These are phyloP conservation scores for Yamadazyma diospyri DNA, from an alignment of 1,139 yeast species.

Conservation along the genomic window DNA sequence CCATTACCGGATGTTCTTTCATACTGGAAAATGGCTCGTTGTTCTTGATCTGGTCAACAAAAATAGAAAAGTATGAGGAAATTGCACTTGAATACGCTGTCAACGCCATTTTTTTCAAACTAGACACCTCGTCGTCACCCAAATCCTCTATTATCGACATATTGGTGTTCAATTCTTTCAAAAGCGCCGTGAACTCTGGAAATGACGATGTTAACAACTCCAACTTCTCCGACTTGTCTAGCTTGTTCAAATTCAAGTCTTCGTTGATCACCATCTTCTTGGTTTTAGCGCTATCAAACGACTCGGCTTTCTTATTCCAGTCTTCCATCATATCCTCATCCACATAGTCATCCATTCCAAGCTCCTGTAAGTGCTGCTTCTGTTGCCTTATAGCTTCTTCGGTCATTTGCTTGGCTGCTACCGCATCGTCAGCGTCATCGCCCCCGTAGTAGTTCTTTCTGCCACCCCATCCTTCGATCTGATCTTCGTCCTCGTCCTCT, in stretches of 20 bases:
- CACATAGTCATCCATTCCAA: conserved; percentile 77
- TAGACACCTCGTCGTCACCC: conserved; percentile 33
- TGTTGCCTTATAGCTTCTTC: conserved; percentile 88
- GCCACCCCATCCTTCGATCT: conserved; percentile 75
- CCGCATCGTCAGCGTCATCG: conserved; percentile 74
- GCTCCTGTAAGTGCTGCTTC: conserved; percentile 75
- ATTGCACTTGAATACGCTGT: conserved; percentile 75
- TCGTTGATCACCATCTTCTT: conserved; percentile 23
- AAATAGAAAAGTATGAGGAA: conserved; percentile 70
- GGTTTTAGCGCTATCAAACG: conserved; percentile 26
- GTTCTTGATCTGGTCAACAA: conserved; percentile 51
- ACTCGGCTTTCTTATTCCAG: conserved; percentile 49
- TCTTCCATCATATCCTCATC: conserved; percentile 80
- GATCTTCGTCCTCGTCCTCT: conserved; percentile 38
- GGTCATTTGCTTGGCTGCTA: conserved; percentile 74
- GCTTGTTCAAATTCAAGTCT: conserved; percentile 27
- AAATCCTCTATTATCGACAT: conserved; percentile 36
- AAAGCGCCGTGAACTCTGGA: conserved; percentile 82
- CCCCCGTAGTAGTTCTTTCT: conserved; percentile 76
- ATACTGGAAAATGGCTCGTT: conserved; percentile 58
- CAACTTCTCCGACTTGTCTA: conserved; percentile 43
- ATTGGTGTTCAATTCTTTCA: conserved; percentile 57
- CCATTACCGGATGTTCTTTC: conserved; percentile 90
- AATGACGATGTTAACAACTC: conserved; percentile 54
- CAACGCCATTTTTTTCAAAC: conserved; percentile 63